Conservation (phyloP, 148 eudicot species). For the Linanthus parryae region DNA sequence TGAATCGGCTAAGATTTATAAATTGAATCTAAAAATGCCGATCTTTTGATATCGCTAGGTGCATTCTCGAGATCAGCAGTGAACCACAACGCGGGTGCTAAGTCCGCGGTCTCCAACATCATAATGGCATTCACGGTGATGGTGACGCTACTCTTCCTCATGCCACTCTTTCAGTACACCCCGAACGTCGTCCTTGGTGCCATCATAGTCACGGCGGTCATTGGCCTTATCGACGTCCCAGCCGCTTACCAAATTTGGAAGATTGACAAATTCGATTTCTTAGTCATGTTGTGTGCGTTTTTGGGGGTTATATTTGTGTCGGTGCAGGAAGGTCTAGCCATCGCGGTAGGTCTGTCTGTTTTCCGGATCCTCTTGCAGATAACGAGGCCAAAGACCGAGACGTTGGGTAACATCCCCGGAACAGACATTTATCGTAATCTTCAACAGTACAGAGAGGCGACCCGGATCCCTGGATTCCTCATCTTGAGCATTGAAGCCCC, state of each 20-base stretch:
- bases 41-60: conserved; percentile 34
- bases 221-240: conserved; percentile 55
- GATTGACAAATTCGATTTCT: conserved; percentile 51
- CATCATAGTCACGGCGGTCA: conserved; percentile 57
- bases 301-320: conserved; percentile 54
- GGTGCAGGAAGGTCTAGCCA: conserved; percentile 47
- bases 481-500: conserved; percentile 49
- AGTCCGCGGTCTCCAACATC: conserved; percentile 62
- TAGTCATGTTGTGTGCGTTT: conserved; percentile 48
- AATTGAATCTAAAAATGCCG: no score
- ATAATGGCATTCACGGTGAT: conserved; percentile 58
- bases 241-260: conserved; percentile 54
- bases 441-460: conserved; percentile 45
- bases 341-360: conserved; percentile 47
- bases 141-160: conserved; percentile 53
- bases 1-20: no score
- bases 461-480: conserved; percentile 34
- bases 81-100: conserved; percentile 63
- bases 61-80: conserved; percentile 72
- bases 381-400: conserved; percentile 44
- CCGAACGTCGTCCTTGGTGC: conserved; percentile 57
- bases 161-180: conserved; percentile 65
- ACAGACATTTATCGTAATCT: conserved; percentile 39
- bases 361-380: conserved; percentile 39
- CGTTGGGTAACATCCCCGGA: conserved; percentile 43